Evolutionary conservation across 495 filamentous ascomycete species (phyloP).

Genomic region (Usnea hakonensis): DNA sequence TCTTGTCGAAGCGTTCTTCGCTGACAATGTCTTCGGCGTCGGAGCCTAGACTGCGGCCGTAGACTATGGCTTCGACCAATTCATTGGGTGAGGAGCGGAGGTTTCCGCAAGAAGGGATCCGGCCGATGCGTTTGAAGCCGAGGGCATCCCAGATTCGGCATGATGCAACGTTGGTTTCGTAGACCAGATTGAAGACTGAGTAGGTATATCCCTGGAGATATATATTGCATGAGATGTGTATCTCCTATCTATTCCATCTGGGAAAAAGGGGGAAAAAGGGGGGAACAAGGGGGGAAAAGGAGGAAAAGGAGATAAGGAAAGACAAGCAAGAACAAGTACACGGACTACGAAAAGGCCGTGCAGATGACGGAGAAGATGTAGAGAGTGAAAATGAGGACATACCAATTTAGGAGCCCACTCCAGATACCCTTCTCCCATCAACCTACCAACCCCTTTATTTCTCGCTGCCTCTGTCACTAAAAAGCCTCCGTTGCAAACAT

Average conservation of each 20-base stretch:
- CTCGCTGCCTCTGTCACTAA: slow-evolving; percentile 84
- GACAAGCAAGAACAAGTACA: neutral
- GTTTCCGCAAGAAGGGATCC: slow-evolving; percentile 79
- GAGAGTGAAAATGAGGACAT: slow-evolving; percentile 23
- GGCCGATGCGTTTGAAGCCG: slow-evolving; percentile 95
- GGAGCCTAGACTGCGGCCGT: slow-evolving; percentile 74
- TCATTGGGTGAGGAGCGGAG: slow-evolving; percentile 73
- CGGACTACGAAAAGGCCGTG: neutral
- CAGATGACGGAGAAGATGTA: neutral
- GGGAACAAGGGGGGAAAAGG: neutral
- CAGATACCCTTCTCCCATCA: slow-evolving; percentile 91
- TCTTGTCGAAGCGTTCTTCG: slow-evolving; percentile 98
- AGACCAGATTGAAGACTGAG: slow-evolving; percentile 96
- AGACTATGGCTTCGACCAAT: slow-evolving; percentile 91
- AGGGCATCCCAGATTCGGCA: slow-evolving; percentile 94
- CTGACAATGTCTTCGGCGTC: slow-evolving; percentile 82
- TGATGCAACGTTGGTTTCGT: slow-evolving; percentile 93
- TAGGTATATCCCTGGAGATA: slow-evolving; percentile 74
- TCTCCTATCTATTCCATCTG: neutral
- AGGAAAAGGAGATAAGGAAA: neutral
- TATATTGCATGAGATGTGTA: neutral
- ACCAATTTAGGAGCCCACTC: slow-evolving; percentile 90
- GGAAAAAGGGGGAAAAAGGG: neutral
- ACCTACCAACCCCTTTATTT: slow-evolving; percentile 79
- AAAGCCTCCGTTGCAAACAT: slow-evolving; percentile 95